These are phyloP conservation scores for Globisporangium spiculum DNA, from an alignment of 352 stramenopile species.

Conservation along the genomic window DNA sequence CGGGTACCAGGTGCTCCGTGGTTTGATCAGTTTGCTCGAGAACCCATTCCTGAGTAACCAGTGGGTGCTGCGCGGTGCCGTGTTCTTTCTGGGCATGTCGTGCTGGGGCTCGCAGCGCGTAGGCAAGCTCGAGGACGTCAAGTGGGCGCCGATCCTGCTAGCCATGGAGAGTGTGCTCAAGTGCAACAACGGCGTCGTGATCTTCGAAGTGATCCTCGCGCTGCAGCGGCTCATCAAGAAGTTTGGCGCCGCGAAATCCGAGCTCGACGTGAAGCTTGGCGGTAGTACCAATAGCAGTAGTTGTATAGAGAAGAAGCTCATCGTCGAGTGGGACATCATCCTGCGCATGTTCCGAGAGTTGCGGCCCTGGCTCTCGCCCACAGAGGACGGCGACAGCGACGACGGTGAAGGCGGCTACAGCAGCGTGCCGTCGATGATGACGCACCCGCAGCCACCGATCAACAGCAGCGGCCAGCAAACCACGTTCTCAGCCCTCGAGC, in stretches of 20 bases:
- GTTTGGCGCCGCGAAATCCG: slow-evolving; percentile 44
- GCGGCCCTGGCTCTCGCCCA: slow-evolving; percentile 65
- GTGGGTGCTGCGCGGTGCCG: slow-evolving; percentile 74
- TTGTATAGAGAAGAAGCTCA: slow-evolving; percentile 30
- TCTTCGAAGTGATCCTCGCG: slow-evolving; percentile 87
- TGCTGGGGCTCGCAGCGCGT: slow-evolving; percentile 85
- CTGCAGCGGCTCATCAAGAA: slow-evolving; percentile 87
- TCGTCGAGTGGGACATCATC: slow-evolving; percentile 87
- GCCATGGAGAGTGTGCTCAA: slow-evolving; percentile 59
- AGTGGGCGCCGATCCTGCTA: slow-evolving; percentile 69
- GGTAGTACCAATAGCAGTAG: not conserved
- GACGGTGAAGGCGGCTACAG: slow-evolving; percentile 15
- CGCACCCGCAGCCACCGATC: slow-evolving; percentile 10
- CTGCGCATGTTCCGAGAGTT: slow-evolving; percentile 68
- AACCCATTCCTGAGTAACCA: slow-evolving; percentile 50
- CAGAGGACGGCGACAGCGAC: slow-evolving; percentile 32
- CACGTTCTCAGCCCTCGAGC: slow-evolving; percentile 4
- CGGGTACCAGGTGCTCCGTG: slow-evolving; percentile 67
- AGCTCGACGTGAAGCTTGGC: slow-evolving; percentile 10
- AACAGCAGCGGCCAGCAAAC: slow-evolving; percentile 8
- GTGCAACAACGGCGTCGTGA: slow-evolving; percentile 72
- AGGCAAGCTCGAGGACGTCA: slow-evolving; percentile 65
- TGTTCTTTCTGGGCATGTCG: slow-evolving; percentile 89
- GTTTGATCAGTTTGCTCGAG: slow-evolving; percentile 72
- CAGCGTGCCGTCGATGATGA: slow-evolving; percentile 25